A percentile compares a stretch with the other conserved stretches of the same genome.
phyloP scores from a whole-genome alignment of 2,329 filamentous ascomycete genomes.

The Sarocladiaceae sp. region DNA sequence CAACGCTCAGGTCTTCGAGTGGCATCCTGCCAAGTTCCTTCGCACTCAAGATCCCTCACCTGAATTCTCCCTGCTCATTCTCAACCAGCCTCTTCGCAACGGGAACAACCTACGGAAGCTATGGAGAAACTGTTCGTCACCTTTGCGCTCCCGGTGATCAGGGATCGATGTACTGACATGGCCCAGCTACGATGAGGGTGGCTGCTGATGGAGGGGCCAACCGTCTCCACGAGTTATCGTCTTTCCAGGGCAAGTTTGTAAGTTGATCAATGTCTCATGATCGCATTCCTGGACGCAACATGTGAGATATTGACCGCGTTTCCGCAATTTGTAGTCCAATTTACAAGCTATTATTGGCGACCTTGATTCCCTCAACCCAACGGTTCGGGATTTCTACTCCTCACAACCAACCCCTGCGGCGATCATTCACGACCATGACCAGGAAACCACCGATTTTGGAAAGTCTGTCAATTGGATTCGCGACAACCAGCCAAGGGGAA shows the following conservation, averaged over 20 bases:
- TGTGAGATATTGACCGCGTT: not conserved
- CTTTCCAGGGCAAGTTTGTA: conserved; percentile 39
- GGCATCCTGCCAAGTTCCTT: conserved; percentile 34
- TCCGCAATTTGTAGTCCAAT: conserved; percentile 40
- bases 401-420: conserved; percentile 43
- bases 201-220: conserved; percentile 94
- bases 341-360: conserved; percentile 81
- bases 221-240: conserved; percentile 51
- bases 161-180: not conserved
- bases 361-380: conserved; percentile 72
- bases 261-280: conserved; percentile 15
- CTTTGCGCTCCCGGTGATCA: not conserved
- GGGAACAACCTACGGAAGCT: conserved; percentile 43
- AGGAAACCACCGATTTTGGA: conserved; percentile 86
- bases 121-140: conserved; percentile 43
- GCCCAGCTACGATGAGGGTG: conserved; percentile 59
- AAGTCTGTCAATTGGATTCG: conserved; percentile 69
- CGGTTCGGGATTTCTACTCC: conserved; percentile 64
- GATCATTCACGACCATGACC: conserved; percentile 70
- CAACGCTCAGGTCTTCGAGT: conserved; percentile 25
- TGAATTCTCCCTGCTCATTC: conserved; percentile 42
- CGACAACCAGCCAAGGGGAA: conserved; percentile 22
- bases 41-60: conserved; percentile 26
- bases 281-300: not conserved
- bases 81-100: conserved; percentile 47